A percentile compares a stretch with the other conserved stretches of the same genome.
Evolutionary conservation across 352 stramenopile species (phyloP).

Genomic region (Phytophthora boehmeriae): DNA sequence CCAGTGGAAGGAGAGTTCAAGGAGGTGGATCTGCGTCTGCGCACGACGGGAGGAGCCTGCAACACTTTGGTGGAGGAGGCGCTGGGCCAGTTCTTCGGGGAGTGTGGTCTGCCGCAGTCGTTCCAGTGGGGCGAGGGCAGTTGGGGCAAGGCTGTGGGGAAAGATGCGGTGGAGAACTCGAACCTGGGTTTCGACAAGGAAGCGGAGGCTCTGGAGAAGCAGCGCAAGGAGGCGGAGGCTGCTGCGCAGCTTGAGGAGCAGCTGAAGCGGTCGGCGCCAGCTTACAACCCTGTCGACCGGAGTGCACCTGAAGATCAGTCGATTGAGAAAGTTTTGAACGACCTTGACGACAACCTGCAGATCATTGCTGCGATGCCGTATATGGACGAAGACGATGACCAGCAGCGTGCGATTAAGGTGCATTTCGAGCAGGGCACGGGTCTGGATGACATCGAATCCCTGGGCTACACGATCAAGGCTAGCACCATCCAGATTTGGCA

Average conservation of each 20-base stretch:
- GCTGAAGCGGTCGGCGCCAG: conserved; percentile 42
- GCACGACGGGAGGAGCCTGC: conserved; percentile 76
- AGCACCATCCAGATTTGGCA: conserved; percentile 64
- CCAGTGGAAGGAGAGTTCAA: conserved; percentile 72
- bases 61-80: conserved; percentile 81
- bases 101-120: conserved; percentile 61
- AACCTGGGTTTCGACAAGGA: conserved; percentile 73
- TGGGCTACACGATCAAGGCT: conserved; percentile 63
- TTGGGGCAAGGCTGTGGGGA: conserved; percentile 73
- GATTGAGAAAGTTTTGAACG: conserved; percentile 62
- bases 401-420: conserved; percentile 48
- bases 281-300: conserved; percentile 59
- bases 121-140: conserved; percentile 80
- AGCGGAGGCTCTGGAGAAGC: conserved; percentile 46
- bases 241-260: conserved; percentile 45
- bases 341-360: conserved; percentile 71
- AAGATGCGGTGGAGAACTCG: conserved; percentile 61
- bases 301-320: conserved; percentile 45
- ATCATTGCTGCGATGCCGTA: conserved; percentile 74
- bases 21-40: conserved; percentile 63
- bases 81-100: conserved; percentile 69
- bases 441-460: conserved; percentile 66
- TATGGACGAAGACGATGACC: conserved; percentile 75
- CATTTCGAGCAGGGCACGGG: conserved; percentile 68
- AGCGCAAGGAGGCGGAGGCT: conserved; percentile 40